Conservation (phyloP, 2,329 filamentous ascomycete species). For the Arthrocladium fulminans region DNA sequence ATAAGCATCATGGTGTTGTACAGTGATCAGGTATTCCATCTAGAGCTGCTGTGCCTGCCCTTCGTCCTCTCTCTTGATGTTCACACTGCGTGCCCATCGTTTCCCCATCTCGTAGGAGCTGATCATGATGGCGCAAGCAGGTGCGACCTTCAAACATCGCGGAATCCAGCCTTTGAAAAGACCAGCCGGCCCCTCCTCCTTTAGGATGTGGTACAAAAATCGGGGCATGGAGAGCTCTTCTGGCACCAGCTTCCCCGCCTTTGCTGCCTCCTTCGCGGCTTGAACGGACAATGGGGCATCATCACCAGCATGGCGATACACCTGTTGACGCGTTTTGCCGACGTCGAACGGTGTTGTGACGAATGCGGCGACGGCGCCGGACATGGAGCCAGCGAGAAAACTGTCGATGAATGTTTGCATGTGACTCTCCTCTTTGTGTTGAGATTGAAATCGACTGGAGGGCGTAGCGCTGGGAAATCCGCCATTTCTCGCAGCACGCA, state of each 20-base stretch:
- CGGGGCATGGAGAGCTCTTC: constrained; percentile 71
- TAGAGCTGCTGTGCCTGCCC: background rate
- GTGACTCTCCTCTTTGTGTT: constrained; percentile 55
- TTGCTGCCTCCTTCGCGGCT: constrained; percentile 14
- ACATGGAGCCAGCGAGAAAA: constrained; percentile 74
- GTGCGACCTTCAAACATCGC: constrained; percentile 85
- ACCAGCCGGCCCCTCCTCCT: constrained; percentile 68
- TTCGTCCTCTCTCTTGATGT: constrained; percentile 44
- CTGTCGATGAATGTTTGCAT: constrained; percentile 75
- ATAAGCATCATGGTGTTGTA: background rate
- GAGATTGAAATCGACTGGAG: constrained; percentile 40
- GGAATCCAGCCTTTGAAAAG: constrained; percentile 90
- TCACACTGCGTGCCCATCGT: constrained; percentile 68
- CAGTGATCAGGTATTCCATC: no score
- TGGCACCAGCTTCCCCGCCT: constrained; percentile 37
- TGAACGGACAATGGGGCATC: constrained; percentile 21
- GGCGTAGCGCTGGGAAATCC: constrained; percentile 35
- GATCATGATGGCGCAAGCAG: constrained; percentile 98
- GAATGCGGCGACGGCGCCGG: constrained; percentile 76
- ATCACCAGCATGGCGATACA: constrained; percentile 55
- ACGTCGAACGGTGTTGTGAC: constrained; percentile 95
- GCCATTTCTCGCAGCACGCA: constrained; percentile 60
- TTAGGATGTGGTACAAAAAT: constrained; percentile 85
- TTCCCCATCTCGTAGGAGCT: constrained; percentile 96
- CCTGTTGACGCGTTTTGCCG: constrained; percentile 89